These are phyloP conservation scores for Tetracladium setigerum DNA, from an alignment of 495 filamentous ascomycete species.

Conservation along the genomic window DNA sequence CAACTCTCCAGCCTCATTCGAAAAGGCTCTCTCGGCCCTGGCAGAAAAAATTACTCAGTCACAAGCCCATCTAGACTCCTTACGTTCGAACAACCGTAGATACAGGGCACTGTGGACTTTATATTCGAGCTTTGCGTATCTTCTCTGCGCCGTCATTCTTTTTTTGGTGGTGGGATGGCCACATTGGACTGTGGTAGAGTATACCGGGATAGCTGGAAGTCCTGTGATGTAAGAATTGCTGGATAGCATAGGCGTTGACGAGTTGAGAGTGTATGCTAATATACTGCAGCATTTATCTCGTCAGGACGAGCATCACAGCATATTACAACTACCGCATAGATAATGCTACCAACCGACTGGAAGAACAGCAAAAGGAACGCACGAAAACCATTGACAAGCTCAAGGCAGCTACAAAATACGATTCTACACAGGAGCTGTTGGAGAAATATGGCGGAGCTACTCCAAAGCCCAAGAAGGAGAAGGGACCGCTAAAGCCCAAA, in stretches of 20 bases:
- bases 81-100: constrained; percentile 64
- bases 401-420: constrained; percentile 89
- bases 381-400: constrained; percentile 86
- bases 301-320: constrained; percentile 37
- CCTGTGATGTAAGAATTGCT: constrained; percentile 58
- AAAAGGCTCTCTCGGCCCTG: constrained; percentile 77
- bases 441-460: constrained; percentile 82
- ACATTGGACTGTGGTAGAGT: constrained; percentile 67
- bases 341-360: constrained; percentile 55
- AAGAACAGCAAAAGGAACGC: constrained; percentile 67
- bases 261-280: constrained; percentile 1
- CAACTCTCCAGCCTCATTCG: constrained; percentile 84
- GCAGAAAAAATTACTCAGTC: constrained; percentile 71
- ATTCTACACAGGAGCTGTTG: constrained; percentile 85
- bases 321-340: constrained; percentile 79
- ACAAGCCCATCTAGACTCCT: constrained; percentile 59
- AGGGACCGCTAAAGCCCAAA: constrained; percentile 11
- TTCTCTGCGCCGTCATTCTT: constrained; percentile 73
- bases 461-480: constrained; percentile 29
- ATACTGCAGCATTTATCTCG: constrained; percentile 26
- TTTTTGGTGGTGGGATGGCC: constrained; percentile 79
- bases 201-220: constrained; percentile 66
- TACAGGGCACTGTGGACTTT: constrained; percentile 83
- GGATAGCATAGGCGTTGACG: neutral
- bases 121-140: constrained; percentile 83